Conservation (phyloP, 1,284 basidiomycete genomes). For the Mycena sp. region DNA sequence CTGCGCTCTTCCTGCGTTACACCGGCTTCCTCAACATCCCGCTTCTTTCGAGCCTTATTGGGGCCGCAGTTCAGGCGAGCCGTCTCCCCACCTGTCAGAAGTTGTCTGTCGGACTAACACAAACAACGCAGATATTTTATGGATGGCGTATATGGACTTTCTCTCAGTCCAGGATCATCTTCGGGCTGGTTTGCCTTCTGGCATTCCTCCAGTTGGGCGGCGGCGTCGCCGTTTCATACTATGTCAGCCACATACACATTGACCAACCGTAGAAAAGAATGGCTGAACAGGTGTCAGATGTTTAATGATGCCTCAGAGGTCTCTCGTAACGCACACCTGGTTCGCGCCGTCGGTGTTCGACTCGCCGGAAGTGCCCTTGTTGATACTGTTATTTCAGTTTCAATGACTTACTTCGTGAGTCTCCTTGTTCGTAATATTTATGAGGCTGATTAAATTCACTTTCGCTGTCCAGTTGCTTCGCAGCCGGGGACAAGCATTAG, state of each 20-base stretch:
- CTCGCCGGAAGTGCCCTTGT: constrained; percentile 20
- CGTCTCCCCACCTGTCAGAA: neutral
- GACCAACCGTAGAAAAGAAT: neutral
- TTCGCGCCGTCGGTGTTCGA: constrained; percentile 19
- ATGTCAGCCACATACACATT: constrained; percentile 10
- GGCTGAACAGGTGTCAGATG: neutral
- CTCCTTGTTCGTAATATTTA: neutral
- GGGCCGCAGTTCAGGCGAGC: constrained; percentile 27
- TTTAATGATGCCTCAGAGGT: constrained; percentile 11
- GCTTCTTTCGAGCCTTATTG: constrained; percentile 26
- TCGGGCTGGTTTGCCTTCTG: constrained; percentile 14
- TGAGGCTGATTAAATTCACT: neutral
- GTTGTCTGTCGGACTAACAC: neutral
- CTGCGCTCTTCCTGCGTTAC: constrained; percentile 15
- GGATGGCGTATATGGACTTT: constrained; percentile 31
- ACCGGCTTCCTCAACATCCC: constrained; percentile 27
- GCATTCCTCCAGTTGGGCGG: constrained; percentile 24
- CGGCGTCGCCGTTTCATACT: constrained; percentile 11
- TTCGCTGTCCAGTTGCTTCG: constrained; percentile 18
- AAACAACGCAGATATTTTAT: constrained; percentile 23
- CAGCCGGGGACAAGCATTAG: neutral
- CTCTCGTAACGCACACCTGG: neutral
- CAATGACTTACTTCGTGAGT: constrained; percentile 30
- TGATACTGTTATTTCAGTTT: constrained; percentile 26
- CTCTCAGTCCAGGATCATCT: constrained; percentile 19